phyloP scores from a whole-genome alignment of 192 early-diverging fungal species.

The Chytriomyces sp. region DNA sequence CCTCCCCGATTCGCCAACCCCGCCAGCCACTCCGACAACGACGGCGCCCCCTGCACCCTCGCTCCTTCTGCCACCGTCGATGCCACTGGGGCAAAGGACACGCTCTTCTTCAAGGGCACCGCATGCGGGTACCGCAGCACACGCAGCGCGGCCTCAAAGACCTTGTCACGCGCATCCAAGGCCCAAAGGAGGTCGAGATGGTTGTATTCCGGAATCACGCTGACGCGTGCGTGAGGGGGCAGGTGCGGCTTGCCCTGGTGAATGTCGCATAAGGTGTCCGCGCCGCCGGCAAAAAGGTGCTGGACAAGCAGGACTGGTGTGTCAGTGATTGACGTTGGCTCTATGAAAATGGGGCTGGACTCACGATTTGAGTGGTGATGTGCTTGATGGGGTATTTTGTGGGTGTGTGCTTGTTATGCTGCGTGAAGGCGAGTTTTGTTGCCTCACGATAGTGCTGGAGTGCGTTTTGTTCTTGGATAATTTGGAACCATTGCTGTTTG shows the following conservation, averaged over 20 bases:
- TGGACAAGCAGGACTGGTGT: not conserved
- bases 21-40: not conserved
- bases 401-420: not conserved
- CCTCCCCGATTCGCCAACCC: not conserved
- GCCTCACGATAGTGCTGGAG: not conserved
- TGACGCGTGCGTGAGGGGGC: not conserved
- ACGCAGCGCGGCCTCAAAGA: not conserved
- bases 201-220: conserved; percentile 11
- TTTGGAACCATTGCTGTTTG: conserved; percentile 63
- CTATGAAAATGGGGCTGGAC: not conserved
- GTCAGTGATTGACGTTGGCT: not conserved
- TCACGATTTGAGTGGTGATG: not conserved
- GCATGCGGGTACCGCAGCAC: not conserved
- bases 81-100: conserved; percentile 4
- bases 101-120: not conserved
- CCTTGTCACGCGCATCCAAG: not conserved
- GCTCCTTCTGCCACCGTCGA: not conserved
- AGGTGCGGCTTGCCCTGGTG: not conserved
- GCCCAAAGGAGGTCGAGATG: conserved; percentile 26
- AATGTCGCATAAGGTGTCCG: conserved; percentile 13
- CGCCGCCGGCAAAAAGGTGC: conserved; percentile 2
- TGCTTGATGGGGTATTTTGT: conserved; percentile 17
- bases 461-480: conserved; percentile 12
- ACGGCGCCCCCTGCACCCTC: not conserved
- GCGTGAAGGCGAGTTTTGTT: not conserved